These are phyloP conservation scores for Emmonsiellopsis sp. DNA, from an alignment of 2,329 filamentous ascomycete genomes.

Conservation along the genomic window DNA sequence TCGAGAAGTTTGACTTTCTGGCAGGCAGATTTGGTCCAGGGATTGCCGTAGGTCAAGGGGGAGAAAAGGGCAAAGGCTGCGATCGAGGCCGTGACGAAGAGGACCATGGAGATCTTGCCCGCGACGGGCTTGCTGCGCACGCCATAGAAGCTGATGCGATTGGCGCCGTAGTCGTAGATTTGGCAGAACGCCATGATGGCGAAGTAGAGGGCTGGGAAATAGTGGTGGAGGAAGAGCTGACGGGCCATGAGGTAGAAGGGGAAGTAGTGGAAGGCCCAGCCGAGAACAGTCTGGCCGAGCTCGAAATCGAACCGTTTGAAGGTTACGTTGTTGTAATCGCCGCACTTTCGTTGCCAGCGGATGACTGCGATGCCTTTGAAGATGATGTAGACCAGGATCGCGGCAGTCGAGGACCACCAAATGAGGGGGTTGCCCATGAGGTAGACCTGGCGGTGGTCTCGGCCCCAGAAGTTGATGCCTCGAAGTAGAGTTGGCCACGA, in stretches of 20 bases:
- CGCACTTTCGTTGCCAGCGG: constrained; percentile 87
- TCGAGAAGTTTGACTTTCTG: constrained; percentile 75
- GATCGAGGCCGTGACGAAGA: constrained; percentile 65
- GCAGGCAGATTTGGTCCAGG: constrained; percentile 87
- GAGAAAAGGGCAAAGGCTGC: constrained; percentile 76
- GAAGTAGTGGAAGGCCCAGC: constrained; percentile 98
- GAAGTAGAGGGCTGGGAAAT: constrained; percentile 95
- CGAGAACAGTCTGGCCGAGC: constrained; percentile 78
- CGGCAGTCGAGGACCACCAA: constrained; percentile 81
- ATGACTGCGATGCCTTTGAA: constrained; percentile 86
- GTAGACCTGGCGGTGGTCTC: constrained; percentile 88
- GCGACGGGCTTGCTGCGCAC: constrained; percentile 62
- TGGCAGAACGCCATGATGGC: constrained; percentile 83
- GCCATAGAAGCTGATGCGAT: constrained; percentile 60
- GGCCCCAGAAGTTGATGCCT: constrained; percentile 99
- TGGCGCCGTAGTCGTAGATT: constrained; percentile 74
- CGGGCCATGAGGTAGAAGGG: constrained; percentile 98
- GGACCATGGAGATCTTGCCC: constrained; percentile 63
- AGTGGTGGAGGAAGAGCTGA: constrained; percentile 96
- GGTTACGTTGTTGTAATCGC: constrained; percentile 69
- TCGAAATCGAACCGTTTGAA: constrained; percentile 99
- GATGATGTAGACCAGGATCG: constrained; percentile 64
- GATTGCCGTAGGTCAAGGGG: constrained; percentile 84
- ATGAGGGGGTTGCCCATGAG: constrained; percentile 89
- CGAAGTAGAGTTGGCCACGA: constrained; percentile 88